Conservation (phyloP, 2,329 filamentous ascomycete genomes). For the Colletotrichum neosansevieriae region DNA sequence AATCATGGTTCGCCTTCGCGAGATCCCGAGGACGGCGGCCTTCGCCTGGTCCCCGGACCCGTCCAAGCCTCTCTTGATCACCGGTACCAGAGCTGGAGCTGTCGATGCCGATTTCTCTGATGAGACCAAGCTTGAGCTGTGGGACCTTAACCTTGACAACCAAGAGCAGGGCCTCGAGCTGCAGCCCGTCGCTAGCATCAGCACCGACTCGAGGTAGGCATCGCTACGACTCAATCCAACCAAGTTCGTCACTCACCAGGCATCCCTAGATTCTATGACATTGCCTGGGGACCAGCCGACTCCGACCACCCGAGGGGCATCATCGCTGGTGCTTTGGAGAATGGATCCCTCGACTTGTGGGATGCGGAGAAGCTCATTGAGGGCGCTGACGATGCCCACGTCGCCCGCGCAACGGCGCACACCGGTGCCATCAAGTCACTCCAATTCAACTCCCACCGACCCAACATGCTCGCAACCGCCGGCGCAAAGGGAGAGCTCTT, state of each 20-base stretch:
- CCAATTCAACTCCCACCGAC: slow-evolving; percentile 94
- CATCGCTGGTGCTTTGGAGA: slow-evolving; percentile 95
- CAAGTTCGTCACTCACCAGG: slow-evolving; percentile 23
- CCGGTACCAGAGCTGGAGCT: slow-evolving; percentile 93
- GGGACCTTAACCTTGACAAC: slow-evolving; percentile 90
- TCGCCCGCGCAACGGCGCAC: slow-evolving; percentile 90
- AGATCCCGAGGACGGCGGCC: slow-evolving; percentile 95
- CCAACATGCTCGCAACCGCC: slow-evolving; percentile 91
- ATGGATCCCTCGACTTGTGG: slow-evolving; percentile 93
- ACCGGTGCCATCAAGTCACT: slow-evolving; percentile 92
- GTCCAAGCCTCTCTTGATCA: slow-evolving; percentile 84
- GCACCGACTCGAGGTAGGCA: slow-evolving; percentile 86
- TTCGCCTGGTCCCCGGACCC: slow-evolving; percentile 95
- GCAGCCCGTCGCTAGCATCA: slow-evolving; percentile 85
- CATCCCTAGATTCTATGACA: slow-evolving; percentile 85
- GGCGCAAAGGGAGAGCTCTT: slow-evolving; percentile 96
- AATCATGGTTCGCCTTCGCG: slow-evolving; percentile 93
- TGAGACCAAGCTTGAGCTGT: slow-evolving; percentile 95
- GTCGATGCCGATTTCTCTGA: slow-evolving; percentile 98
- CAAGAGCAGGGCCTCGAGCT: slow-evolving; percentile 83
- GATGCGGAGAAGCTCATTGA: slow-evolving; percentile 79
- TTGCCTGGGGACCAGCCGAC: slow-evolving; percentile 90
- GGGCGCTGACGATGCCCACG: slow-evolving; percentile 76
- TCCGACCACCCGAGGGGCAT: slow-evolving; percentile 85
- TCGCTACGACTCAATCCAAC: slow-evolving; percentile 5